phyloP scores from a whole-genome alignment of 1,139 yeast genomes.

The Magnusiomyces magnusii region DNA sequence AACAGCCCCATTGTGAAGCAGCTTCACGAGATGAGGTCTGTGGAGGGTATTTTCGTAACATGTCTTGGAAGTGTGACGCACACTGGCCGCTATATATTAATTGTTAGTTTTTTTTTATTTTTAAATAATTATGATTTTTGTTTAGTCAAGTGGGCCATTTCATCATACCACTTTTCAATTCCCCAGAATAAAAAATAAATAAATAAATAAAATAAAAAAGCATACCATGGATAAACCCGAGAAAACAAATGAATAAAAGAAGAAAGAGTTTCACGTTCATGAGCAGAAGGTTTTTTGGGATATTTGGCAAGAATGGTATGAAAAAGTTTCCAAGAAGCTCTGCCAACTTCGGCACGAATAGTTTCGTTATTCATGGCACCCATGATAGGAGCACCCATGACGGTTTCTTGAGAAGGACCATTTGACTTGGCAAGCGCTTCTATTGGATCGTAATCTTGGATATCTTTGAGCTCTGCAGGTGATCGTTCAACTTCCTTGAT shows the following conservation, averaged over 20 bases:
- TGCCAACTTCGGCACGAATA: constrained; percentile 65
- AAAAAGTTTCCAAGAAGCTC: constrained; percentile 84
- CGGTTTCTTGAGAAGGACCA: constrained; percentile 18
- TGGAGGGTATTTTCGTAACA: constrained; percentile 70
- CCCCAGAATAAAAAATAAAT: neutral
- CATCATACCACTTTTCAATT: too few relatives aligned
- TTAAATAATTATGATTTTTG: neutral
- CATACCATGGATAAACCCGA: constrained; percentile 33
- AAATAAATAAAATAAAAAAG: neutral
- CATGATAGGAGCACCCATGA: constrained; percentile 55
- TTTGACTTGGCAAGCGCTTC: constrained; percentile 15
- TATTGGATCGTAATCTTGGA: constrained; percentile 18
- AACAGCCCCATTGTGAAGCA: constrained; percentile 96
- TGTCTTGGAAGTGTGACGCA: constrained; percentile 76
- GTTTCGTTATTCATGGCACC: constrained; percentile 72
- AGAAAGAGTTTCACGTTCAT: constrained; percentile 59
- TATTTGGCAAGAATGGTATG: constrained; percentile 89
- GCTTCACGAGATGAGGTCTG: constrained; percentile 68
- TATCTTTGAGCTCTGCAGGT: constrained; percentile 13
- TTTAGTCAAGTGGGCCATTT: too few relatives aligned
- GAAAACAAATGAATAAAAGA: constrained; percentile 36
- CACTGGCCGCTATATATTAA: constrained; percentile 53
- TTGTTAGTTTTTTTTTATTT: too few relatives aligned
- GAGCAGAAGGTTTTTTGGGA: constrained; percentile 67
- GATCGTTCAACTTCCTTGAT: neutral